Percentiles rank a stretch among this genome's conserved stretches.
These are phyloP conservation scores for Arthrobotrys sphaeroides DNA, from an alignment of 2,329 filamentous ascomycete genomes.

Conservation along the genomic window DNA sequence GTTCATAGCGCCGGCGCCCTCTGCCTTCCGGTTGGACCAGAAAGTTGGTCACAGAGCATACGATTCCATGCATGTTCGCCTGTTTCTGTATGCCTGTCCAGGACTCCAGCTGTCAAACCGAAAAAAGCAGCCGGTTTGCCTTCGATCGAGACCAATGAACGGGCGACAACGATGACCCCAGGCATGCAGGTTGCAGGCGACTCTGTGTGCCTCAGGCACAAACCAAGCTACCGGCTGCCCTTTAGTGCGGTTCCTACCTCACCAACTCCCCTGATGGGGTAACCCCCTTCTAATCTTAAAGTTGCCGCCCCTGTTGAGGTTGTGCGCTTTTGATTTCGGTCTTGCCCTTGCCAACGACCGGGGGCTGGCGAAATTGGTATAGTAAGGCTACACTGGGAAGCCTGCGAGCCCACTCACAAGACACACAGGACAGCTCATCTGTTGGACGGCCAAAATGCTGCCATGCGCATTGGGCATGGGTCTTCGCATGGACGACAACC, in stretches of 20 bases:
- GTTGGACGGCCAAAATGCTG: slow-evolving; percentile 21
- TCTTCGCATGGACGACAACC: slow-evolving; percentile 21
- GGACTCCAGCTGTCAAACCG: no score
- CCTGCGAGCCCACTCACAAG: slow-evolving; percentile 37
- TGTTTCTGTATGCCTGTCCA: slow-evolving; percentile 1
- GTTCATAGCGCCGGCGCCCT: not conserved
- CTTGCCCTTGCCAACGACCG: slow-evolving; percentile 22
- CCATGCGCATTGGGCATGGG: slow-evolving; percentile 44
- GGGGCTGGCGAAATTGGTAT: slow-evolving; percentile 34
- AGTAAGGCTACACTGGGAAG: slow-evolving; percentile 24
- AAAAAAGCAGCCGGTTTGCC: not conserved
- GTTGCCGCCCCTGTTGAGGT: slow-evolving; percentile 45
- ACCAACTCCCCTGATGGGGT: slow-evolving; percentile 34
- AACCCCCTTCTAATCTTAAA: slow-evolving; percentile 53
- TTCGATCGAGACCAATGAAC: slow-evolving; percentile 20
- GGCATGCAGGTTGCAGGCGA: slow-evolving; percentile 21
- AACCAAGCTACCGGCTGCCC: not conserved
- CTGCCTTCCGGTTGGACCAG: not conserved
- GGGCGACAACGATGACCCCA: not conserved
- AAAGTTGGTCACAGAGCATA: no score
- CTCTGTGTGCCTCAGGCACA: slow-evolving; percentile 14
- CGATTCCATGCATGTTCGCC: slow-evolving; percentile 3
- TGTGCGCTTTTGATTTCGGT: slow-evolving; percentile 41
- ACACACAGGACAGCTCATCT: slow-evolving; percentile 23
- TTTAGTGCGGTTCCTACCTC: slow-evolving; percentile 28